Conservation (phyloP, 257 asterid genomes). For the Solanum virginianum region DNA sequence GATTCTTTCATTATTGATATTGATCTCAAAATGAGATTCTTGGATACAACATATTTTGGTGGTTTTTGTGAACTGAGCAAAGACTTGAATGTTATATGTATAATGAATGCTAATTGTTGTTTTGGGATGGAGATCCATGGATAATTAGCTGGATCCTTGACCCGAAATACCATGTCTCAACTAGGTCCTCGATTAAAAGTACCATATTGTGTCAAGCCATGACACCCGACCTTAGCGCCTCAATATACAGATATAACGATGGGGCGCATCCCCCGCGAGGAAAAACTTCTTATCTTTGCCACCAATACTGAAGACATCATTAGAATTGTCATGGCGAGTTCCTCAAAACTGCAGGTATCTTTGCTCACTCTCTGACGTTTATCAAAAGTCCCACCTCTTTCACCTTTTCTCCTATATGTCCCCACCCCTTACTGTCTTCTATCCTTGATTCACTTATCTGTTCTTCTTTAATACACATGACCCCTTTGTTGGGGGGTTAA, state of each 20-base stretch:
- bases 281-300: slow-evolving; percentile 18
- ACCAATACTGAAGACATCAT: not conserved
- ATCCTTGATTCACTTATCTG: not conserved
- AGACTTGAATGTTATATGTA: slow-evolving; percentile 30
- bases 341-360: slow-evolving; percentile 50
- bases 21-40: slow-evolving; percentile 31
- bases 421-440: not conserved
- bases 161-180: too few species aligned
- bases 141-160: too few species aligned
- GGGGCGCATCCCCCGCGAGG: slow-evolving; percentile 5
- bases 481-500: not conserved
- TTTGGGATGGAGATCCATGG: slow-evolving; percentile 15
- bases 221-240: too few species aligned
- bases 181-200: too few species aligned
- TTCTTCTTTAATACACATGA: too few species aligned
- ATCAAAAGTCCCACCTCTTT: not conserved
- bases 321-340: slow-evolving; percentile 32
- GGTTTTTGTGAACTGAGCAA: slow-evolving; percentile 53
- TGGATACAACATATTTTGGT: slow-evolving; percentile 40
- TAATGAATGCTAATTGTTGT: slow-evolving; percentile 73
- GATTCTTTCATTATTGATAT: slow-evolving; percentile 20
- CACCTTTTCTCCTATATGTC: not conserved
- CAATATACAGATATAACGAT: too few species aligned
- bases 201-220: too few species aligned
- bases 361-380: not conserved